Percentiles rank a stretch among this genome's conserved stretches.
Conservation (phyloP, 495 filamentous ascomycete species). For the Astrothelium macrocarpum region DNA sequence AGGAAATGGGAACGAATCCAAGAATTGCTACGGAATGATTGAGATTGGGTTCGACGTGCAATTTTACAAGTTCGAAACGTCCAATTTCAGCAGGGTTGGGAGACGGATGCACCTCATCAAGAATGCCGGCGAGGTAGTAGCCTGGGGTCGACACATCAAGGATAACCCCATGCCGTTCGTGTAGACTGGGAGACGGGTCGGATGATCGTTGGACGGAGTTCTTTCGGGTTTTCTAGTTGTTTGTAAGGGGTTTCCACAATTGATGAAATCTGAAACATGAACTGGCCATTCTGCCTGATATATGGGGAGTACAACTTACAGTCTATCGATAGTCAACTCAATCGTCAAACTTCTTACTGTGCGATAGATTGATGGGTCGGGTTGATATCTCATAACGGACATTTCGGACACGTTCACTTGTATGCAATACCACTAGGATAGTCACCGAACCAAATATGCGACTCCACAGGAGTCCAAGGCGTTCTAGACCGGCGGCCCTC, state of each 20-base stretch:
- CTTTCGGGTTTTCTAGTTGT: no score
- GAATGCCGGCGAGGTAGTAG: conserved; percentile 8
- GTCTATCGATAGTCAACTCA: conserved; percentile 9
- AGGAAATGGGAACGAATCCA: conserved; percentile 6
- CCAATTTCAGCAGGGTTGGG: conserved; percentile 8
- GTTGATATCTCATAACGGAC: conserved; percentile 10
- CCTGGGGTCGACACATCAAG: conserved; percentile 14
- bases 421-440: conserved; percentile 19
- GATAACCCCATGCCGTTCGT: conserved; percentile 13
- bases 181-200: conserved; percentile 7
- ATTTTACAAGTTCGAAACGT: conserved; percentile 12
- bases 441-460: conserved; percentile 18
- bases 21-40: conserved; percentile 15
- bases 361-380: neutral
- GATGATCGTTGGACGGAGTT: no score
- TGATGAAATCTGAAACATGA: conserved; percentile 2
- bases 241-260: neutral
- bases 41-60: conserved; percentile 13
- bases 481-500: conserved; percentile 15
- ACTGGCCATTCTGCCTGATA: conserved; percentile 6
- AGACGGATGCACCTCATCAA: conserved; percentile 14
- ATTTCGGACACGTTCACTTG: conserved; percentile 16
- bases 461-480: conserved; percentile 19
- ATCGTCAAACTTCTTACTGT: neutral
- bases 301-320: conserved; percentile 10